phyloP scores from a whole-genome alignment of 805 yeast species.

The Ogataea angusta region DNA sequence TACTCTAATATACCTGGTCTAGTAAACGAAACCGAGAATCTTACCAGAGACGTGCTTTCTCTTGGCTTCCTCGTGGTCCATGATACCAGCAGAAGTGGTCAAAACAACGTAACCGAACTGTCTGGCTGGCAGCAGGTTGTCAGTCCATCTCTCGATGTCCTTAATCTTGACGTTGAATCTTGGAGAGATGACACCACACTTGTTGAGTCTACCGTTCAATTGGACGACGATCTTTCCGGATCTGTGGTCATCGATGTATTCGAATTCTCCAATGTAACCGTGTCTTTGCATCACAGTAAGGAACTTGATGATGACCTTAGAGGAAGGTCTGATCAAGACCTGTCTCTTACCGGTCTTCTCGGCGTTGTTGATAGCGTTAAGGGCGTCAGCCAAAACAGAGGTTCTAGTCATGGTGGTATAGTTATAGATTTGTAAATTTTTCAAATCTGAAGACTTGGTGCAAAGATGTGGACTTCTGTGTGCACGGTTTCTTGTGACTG shows the following conservation, averaged over 20 bases:
- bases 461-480: conserved; percentile 6
- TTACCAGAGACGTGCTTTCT: conserved; percentile 99
- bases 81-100: conserved; percentile 98
- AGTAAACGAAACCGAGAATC: conserved; percentile 97
- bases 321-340: conserved; percentile 96
- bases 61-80: conserved; percentile 99
- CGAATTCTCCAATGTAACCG: conserved; percentile 97
- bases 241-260: conserved; percentile 98
- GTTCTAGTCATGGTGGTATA: conserved; percentile 82
- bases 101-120: conserved; percentile 97
- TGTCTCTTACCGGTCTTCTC: conserved; percentile 99
- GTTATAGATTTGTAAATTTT: conserved; percentile 4
- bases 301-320: conserved; percentile 97
- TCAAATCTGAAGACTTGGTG: conserved; percentile 6
- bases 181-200: conserved; percentile 98
- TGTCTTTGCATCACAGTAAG: conserved; percentile 96
- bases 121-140: conserved; percentile 97
- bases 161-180: conserved; percentile 95
- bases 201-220: conserved; percentile 97
- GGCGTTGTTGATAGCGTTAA: conserved; percentile 97
- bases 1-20: conserved; percentile 28
- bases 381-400: conserved; percentile 97
- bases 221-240: conserved; percentile 96
- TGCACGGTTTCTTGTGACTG: conserved; percentile 10
- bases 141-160: conserved; percentile 98